These are phyloP conservation scores for Nakazawaea pomicola DNA, from an alignment of 805 yeast species.

Conservation along the genomic window DNA sequence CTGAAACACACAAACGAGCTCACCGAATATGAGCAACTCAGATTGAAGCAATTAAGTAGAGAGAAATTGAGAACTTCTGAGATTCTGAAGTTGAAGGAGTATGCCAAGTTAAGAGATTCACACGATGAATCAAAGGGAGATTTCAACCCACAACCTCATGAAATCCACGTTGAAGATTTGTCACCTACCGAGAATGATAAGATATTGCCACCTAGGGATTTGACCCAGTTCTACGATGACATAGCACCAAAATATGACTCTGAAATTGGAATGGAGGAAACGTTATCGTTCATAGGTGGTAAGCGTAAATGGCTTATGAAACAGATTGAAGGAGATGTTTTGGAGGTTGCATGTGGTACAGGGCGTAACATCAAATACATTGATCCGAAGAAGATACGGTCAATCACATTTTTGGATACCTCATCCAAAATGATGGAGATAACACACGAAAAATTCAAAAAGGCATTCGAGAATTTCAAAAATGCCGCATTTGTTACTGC, in stretches of 20 bases:
- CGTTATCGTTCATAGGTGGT: constrained; percentile 52
- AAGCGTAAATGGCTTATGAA: constrained; percentile 77
- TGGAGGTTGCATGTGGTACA: constrained; percentile 95
- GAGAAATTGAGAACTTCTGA: constrained; percentile 64
- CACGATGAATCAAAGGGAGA: constrained; percentile 22
- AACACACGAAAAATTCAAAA: constrained; percentile 67
- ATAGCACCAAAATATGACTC: constrained; percentile 79
- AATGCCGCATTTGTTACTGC: constrained; percentile 88
- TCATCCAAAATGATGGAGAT: constrained; percentile 82
- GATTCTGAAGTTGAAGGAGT: constrained; percentile 51
- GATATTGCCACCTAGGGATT: constrained; percentile 70
- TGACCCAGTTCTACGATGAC: constrained; percentile 71
- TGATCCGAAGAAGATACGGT: constrained; percentile 51
- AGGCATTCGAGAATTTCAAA: constrained; percentile 57
- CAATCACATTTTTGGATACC: constrained; percentile 83
- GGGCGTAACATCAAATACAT: constrained; percentile 85
- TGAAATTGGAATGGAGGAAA: constrained; percentile 72
- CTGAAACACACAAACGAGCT: constrained; percentile 29
- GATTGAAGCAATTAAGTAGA: constrained; percentile 52
- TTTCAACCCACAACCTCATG: constrained; percentile 30
- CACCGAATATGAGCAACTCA: constrained; percentile 59
- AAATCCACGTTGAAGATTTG: constrained; percentile 21
- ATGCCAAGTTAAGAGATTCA: constrained; percentile 44
- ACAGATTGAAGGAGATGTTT: constrained; percentile 78
- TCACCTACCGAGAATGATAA: constrained; percentile 27